Conservation (phyloP, 2,329 filamentous ascomycete genomes). For the Curvularia lunata region DNA sequence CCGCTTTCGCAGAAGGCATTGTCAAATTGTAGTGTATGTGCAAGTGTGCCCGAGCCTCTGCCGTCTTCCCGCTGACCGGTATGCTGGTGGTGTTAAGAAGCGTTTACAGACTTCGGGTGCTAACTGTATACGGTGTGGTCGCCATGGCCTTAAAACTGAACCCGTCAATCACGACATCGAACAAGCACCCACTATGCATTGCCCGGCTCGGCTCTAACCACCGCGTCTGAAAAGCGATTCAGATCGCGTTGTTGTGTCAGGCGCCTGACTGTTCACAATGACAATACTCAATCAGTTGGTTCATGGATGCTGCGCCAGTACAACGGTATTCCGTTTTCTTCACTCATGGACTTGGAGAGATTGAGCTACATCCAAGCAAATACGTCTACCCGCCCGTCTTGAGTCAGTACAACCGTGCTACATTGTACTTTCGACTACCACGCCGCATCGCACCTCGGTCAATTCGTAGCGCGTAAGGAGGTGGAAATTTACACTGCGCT, state of each 20-base stretch:
- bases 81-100: slow-evolving; percentile 10
- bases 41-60: slow-evolving; percentile 13
- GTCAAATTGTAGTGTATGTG: not conserved
- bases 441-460: slow-evolving; percentile 2
- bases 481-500: slow-evolving; percentile 7
- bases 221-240: not conserved
- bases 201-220: slow-evolving; percentile 8
- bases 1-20: not conserved
- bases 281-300: not conserved
- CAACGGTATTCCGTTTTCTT: not conserved
- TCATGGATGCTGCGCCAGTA: not conserved
- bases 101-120: not conserved
- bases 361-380: not conserved
- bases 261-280: not conserved
- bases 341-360: not conserved
- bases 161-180: slow-evolving; percentile 1
- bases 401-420: not conserved
- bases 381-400: not conserved
- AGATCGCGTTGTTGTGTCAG: slow-evolving; percentile 1
- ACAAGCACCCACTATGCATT: slow-evolving; percentile 2
- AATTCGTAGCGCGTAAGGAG: slow-evolving; percentile 9
- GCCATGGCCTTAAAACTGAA: not conserved
- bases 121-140: slow-evolving; percentile 9
- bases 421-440: not conserved
- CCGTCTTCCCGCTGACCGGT: slow-evolving; percentile 16